Conservation (phyloP, 2,329 filamentous ascomycete genomes). For the Cytospora piceicola region DNA sequence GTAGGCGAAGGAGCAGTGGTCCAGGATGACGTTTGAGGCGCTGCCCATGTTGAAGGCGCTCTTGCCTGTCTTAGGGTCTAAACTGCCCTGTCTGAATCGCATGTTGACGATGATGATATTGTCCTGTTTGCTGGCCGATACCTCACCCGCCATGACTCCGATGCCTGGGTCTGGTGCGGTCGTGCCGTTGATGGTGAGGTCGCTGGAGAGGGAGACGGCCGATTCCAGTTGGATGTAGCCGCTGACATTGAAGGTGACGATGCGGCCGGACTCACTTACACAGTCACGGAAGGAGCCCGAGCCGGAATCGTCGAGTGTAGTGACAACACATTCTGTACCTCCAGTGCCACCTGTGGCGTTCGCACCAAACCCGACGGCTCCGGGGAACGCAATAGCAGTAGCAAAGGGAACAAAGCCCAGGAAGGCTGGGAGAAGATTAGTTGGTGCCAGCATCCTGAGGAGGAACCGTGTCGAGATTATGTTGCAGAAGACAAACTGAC, state of each 20-base stretch:
- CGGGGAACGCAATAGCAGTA: constrained; percentile 45
- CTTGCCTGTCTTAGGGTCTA: constrained; percentile 44
- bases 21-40: constrained; percentile 50
- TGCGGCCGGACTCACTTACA: constrained; percentile 47
- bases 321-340: constrained; percentile 49
- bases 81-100: constrained; percentile 47
- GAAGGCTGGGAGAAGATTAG: neutral
- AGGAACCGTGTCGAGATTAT: neutral
- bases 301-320: constrained; percentile 49
- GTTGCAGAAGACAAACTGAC: constrained; percentile 15
- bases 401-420: constrained; percentile 9
- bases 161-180: constrained; percentile 45
- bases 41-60: constrained; percentile 49
- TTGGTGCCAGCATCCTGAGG: constrained; percentile 12
- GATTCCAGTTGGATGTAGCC: constrained; percentile 50
- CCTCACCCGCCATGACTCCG: constrained; percentile 40
- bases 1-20: constrained; percentile 48
- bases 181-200: constrained; percentile 51
- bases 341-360: constrained; percentile 49
- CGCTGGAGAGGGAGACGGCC: constrained; percentile 46
- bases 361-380: constrained; percentile 52
- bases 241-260: constrained; percentile 49
- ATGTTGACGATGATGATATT: constrained; percentile 48
- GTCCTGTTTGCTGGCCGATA: constrained; percentile 29
- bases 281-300: constrained; percentile 52